Evolutionary conservation across 2,329 filamentous ascomycete species (phyloP).

Genomic region (Aspergillus vadensis): DNA sequence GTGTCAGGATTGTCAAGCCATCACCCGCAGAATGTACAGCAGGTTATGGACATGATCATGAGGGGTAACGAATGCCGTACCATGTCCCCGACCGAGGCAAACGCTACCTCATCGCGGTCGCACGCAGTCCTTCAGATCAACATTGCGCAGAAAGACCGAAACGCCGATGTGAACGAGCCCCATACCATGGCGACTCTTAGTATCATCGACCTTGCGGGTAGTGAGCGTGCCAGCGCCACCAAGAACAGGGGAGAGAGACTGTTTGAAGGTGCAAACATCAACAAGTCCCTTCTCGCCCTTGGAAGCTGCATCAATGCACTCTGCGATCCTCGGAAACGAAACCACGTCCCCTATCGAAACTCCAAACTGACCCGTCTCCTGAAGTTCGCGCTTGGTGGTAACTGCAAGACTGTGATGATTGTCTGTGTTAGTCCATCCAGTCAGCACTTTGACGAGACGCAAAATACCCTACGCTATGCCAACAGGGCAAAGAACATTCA

Average conservation of each 20-base stretch:
- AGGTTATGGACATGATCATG: conserved; percentile 99
- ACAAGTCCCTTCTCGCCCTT: conserved; percentile 92
- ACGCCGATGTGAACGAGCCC: conserved; percentile 87
- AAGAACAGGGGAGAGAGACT: conserved; percentile 93
- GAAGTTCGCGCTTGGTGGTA: conserved; percentile 95
- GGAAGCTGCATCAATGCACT: conserved; percentile 98
- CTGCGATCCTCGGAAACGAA: conserved; percentile 86
- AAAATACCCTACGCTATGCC: conserved; percentile 95
- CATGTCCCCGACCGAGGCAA: conserved; percentile 94
- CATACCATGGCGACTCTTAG: conserved; percentile 98
- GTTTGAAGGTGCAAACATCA: conserved; percentile 96
- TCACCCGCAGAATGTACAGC: conserved; percentile 83
- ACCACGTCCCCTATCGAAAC: conserved; percentile 96
- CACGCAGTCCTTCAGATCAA: conserved; percentile 98
- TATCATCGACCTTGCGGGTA: conserved; percentile 96
- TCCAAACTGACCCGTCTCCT: conserved; percentile 93
- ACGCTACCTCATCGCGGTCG: conserved; percentile 94
- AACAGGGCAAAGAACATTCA: conserved; percentile 99
- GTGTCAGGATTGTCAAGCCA: conserved; percentile 90
- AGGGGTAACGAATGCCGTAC: conserved; percentile 91
- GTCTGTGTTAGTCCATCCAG: conserved; percentile 97
- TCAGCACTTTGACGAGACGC: conserved; percentile 95
- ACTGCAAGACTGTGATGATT: conserved; percentile 99
- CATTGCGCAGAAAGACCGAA: conserved; percentile 88
- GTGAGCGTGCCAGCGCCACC: conserved; percentile 91